A percentile compares a stretch with the other conserved stretches of the same genome.
Evolutionary conservation across 2,329 filamentous ascomycete species (phyloP).

Genomic region (Colletotrichum godetiae): DNA sequence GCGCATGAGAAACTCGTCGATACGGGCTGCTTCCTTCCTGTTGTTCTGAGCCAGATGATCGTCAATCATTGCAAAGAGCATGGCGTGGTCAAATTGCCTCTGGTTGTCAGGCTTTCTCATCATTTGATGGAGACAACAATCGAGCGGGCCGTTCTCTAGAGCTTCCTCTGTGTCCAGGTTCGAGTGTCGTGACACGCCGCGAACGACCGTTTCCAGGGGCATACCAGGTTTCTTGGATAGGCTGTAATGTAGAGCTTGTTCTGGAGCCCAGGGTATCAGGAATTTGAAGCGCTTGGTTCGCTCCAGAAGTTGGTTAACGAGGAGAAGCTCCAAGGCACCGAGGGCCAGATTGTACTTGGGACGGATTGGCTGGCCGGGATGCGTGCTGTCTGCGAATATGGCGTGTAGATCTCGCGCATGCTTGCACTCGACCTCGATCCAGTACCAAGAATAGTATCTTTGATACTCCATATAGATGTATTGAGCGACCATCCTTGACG

Average conservation of each 20-base stretch:
- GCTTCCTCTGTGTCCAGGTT: not conserved
- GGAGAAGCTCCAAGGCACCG: not conserved
- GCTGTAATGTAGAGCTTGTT: not conserved
- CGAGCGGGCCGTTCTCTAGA: not conserved
- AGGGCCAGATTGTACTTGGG: not conserved
- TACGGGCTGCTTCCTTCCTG: not conserved
- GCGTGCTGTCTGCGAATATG: not conserved
- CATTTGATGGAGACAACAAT: not conserved
- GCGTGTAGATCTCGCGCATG: not conserved
- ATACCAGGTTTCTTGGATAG: not conserved
- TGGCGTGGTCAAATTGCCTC: not conserved
- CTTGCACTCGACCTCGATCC: not conserved
- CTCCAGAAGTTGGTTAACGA: accelerated
- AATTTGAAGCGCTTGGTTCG: accelerated
- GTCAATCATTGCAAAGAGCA: not conserved
- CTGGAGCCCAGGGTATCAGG: not conserved
- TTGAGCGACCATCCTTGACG: not conserved
- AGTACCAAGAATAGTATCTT: not conserved
- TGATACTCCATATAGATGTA: not conserved
- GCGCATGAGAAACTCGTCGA: not conserved
- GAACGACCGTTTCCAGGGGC: not conserved
- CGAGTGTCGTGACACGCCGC: not conserved
- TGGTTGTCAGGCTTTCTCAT: not conserved
- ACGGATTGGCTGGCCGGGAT: not conserved
- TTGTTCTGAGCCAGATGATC: not conserved